Conservation (phyloP, 2,329 filamentous ascomycete genomes). For the Trematosphaeria pertusa region DNA sequence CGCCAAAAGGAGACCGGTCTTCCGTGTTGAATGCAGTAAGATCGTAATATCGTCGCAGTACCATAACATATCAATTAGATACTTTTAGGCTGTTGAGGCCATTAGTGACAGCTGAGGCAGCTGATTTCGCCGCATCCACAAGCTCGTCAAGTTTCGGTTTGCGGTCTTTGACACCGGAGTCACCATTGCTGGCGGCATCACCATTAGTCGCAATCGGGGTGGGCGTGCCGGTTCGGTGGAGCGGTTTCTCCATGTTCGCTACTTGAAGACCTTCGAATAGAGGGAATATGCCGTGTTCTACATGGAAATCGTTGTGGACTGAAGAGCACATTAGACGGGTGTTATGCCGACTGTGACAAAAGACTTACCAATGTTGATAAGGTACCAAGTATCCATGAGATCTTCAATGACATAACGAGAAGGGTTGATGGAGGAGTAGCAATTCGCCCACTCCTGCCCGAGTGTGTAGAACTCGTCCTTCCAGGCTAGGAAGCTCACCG, state of each 20-base stretch:
- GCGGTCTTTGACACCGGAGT: constrained; percentile 16
- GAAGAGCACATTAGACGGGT: constrained; percentile 4
- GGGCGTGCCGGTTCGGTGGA: constrained; percentile 25
- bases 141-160: constrained; percentile 21
- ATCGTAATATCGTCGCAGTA: constrained; percentile 17
- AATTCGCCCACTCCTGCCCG: constrained; percentile 92
- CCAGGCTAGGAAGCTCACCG: constrained; percentile 96
- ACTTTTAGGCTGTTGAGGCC: constrained; percentile 35
- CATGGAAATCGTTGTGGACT: constrained; percentile 99
- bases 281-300: constrained; percentile 79
- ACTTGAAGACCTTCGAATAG: constrained; percentile 81
- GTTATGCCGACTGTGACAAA: background rate
- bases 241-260: constrained; percentile 64
- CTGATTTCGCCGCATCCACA: constrained; percentile 36
- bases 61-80: constrained; percentile 26
- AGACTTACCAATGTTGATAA: constrained; percentile 90
- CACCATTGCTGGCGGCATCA: constrained; percentile 11
- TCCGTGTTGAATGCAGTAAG: constrained; percentile 45
- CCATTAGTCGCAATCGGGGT: constrained; percentile 16
- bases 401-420: constrained; percentile 81
- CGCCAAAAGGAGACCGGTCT: constrained; percentile 24
- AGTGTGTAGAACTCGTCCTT: constrained; percentile 96
- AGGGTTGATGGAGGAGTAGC: constrained; percentile 77
- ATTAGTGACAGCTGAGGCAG: constrained; percentile 37
- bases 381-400: constrained; percentile 89